Evolutionary conservation across 371 early-diverging fungal species (phyloP), one percentile per base, ranked within the genome.

Genomic region (Circinella minor): DNA sequence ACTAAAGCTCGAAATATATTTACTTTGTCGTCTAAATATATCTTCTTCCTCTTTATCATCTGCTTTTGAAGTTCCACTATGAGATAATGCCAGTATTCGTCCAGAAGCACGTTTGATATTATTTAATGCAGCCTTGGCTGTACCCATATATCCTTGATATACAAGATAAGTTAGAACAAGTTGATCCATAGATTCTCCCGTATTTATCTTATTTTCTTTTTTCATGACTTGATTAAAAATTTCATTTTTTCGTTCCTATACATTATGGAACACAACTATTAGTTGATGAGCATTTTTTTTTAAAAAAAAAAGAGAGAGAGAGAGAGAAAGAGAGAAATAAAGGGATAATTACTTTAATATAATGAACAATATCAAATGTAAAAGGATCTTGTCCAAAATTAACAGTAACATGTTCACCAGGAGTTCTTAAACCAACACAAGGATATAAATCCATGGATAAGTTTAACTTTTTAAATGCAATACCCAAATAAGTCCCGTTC

Each of bases 351-450:
- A 82, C 87, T 72, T 83, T 79, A 67, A 91, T 88, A 70, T 93
- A 93, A 63, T 87, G 83, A 13, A 85, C 87, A 73, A 97, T 96
- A 73, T 95, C 94, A 79, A 91, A 98, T 48, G 81, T 77, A 81
- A 97, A 98, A 7, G 88, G 86, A 48, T 70, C 70, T 39, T 89
- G 86, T 4, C 99, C 98, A 89, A 98, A 98, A 77, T 97, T 98
- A 0, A 90, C 93, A 67, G 86, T 86, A 34, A 96, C 80, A 43
- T 88, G 74, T 77, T 97, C 98, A 18, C 92, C 94, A 0, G 85
- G 85, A 9, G 98, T 96, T 54, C 95, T 79, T 79, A 97, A 83
- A 3, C 98, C 99, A 62, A 98, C 89, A 17, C 89, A 88, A 0
- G 98, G 96, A 66, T 88, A 97, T 34, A 95, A 71, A n/a, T 71